These are phyloP conservation scores for Nymphaea thermarum DNA, from an alignment of 164 flowering plant genomes.

Conservation along the genomic window DNA sequence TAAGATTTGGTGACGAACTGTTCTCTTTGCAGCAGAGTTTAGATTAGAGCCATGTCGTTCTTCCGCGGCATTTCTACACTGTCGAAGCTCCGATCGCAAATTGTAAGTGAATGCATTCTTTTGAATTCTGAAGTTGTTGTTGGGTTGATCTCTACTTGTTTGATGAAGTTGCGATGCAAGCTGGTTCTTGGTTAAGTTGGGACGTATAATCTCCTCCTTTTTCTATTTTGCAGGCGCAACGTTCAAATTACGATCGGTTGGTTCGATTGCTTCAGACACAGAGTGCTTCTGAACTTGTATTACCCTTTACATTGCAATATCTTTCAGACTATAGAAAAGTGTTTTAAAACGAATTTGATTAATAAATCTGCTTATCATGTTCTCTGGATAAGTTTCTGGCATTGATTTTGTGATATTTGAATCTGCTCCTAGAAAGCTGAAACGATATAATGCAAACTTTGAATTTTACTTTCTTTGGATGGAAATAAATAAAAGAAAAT, in stretches of 20 bases:
- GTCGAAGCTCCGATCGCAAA: slow-evolving; percentile 71
- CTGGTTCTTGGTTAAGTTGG: background rate
- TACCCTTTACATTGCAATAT: background rate
- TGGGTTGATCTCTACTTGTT: background rate
- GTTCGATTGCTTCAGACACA: slow-evolving; percentile 78
- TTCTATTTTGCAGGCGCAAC: slow-evolving; percentile 34
- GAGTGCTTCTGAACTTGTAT: slow-evolving; percentile 54
- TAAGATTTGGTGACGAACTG: too few species aligned
- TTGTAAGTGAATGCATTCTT: slow-evolving; percentile 26
- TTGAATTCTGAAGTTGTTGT: background rate
- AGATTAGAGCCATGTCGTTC: slow-evolving; percentile 33
- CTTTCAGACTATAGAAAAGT: background rate
- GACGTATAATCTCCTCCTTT: background rate
- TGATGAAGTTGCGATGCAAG: background rate
- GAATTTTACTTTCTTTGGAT: background rate
- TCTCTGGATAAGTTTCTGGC: background rate
- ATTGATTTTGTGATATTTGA: background rate
- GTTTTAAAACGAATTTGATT: background rate
- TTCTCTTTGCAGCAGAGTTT: too few species aligned
- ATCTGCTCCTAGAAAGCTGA: background rate
- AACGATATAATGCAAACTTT: background rate
- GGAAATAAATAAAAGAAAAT: background rate
- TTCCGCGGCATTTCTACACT: slow-evolving; percentile 46
- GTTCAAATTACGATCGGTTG: slow-evolving; percentile 29
- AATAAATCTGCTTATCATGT: background rate